Base-by-base conservation (phyloP, 73 alveolate genomes). In the Paramecium pentaurelia region DNA sequence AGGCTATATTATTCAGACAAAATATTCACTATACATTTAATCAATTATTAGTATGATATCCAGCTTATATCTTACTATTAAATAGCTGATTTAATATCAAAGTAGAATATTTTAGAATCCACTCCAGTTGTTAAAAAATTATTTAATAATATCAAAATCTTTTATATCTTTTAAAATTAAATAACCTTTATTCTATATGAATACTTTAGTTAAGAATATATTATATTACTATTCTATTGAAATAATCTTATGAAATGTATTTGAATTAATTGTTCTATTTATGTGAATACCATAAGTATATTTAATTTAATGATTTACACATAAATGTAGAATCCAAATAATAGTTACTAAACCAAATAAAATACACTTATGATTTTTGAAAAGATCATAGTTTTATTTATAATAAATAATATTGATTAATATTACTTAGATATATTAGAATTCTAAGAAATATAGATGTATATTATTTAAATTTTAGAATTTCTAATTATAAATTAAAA, bases 271-370 rank as follows among this genome's bases (percentile, higher is more conserved):
- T 47, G 83, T 83, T 71, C 94, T 89, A 42, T 89, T 71, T 34
- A 89, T 45, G 77, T 89, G 64, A 32, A 71, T 68, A 71, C 94
- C 94, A 77, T 83, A 89, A 42, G 92, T 89, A 71, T 7, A 4
- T 18, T 54, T 54, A 54, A 54, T 8, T 18, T 54, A n/a, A 54
- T n/a, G 4, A 54, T 54, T 7, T 89, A 89, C 92, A 51, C 71
- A 45, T 89, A 89, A 22, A 36, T 89, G 94, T 8, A 92, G 92
- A 71, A 89, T 42, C 94, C 92, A 89, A 64, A 89, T 71, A 11
- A 89, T 6, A 14, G 94, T 84, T 71, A 92, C 84, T 44, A 89
- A 12, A 49, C 94, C 94, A 83, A 89, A 89, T 71, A 22, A 22
- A 22, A 22, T 22, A 22, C 25, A 22, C 25, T 22, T 22, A 22